Conservation (phyloP, 495 filamentous ascomycete species). For the Trichoderma orchidacearum region DNA sequence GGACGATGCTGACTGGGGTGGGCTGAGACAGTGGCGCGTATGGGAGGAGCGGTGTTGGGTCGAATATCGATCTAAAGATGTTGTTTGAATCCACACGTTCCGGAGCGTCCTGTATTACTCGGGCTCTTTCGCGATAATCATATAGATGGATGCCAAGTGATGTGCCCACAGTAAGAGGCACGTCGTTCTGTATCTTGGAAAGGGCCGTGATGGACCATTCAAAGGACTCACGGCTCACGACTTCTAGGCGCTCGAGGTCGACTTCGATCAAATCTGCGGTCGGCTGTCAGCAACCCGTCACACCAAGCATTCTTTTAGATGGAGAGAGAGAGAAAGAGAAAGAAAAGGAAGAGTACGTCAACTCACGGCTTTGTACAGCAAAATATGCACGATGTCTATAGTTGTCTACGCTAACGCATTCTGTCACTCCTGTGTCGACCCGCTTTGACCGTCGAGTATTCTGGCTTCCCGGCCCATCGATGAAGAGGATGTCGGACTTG, state of each 20-base stretch:
- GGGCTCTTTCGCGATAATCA: conserved; percentile 45
- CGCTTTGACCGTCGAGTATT: conserved; percentile 25
- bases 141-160: conserved; percentile 72
- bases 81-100: conserved; percentile 22
- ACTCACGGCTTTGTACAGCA: conserved; percentile 55
- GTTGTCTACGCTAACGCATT: conserved; percentile 74
- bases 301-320: not conserved
- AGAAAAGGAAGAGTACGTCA: not conserved
- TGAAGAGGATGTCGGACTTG: conserved; percentile 47
- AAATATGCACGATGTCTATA: conserved; percentile 58
- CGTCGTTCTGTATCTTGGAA: conserved; percentile 57
- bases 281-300: conserved; percentile 13
- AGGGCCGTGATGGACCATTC: conserved; percentile 75
- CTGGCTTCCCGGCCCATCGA: conserved; percentile 29
- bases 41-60: conserved; percentile 29
- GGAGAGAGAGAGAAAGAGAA: not conserved
- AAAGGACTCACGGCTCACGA: conserved; percentile 58
- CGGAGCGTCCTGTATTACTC: conserved; percentile 7
- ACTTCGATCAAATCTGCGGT: conserved; percentile 56
- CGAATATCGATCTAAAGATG: conserved; percentile 17
- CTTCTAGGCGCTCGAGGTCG: conserved; percentile 63
- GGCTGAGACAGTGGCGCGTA: conserved; percentile 71
- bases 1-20: conserved; percentile 69
- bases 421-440: conserved; percentile 57
- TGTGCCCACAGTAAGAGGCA: conserved; percentile 78